Base-by-base conservation (phyloP, 371 early-diverging fungal genomes). In the Actinomucor elegans region DNA sequence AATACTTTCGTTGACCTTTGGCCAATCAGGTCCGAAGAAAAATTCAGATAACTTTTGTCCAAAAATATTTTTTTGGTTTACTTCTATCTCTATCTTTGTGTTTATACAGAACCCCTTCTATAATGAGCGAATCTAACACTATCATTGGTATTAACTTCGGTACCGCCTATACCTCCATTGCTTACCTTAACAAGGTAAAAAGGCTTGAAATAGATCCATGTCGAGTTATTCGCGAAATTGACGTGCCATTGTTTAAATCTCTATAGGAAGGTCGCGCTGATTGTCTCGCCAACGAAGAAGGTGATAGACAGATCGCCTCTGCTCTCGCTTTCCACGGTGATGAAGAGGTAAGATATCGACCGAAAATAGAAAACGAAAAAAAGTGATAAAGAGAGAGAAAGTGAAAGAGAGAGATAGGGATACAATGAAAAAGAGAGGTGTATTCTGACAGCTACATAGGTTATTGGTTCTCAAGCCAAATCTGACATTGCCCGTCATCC, bases 261-360 rank as follows among this genome's bases (percentile, higher is more conserved):
- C 3, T 57, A 34, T 66, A 90, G 82, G 91, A 91, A 64, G 90
- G 88, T 58, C 83, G 86, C 61, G 84, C 88, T 53, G 94, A 95
- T 62, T 87, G 93, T 68, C 94, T 97, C 67, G 97, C 98, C 63
- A 96, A 97, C 80, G 94, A 93, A 69, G 98, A 97, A 69, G 98
- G 98, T 76, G 96, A 96, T 71, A 83, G 96, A 66, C 89, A 91
- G 74, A 94, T 94, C 61, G 93, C 98, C 43, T 86, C 92, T 43
- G 89, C 85, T 67, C 88, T 96, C 49, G 94, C 95, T 60, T 94
- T 93, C 84, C 85, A 90, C n/a, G 90, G 87, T 44, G 87, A 88
- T 48, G 96, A 96, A 67, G 91, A 89, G 75, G 89, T 86, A 61
- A 52, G 40, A 28, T 31, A 31, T 31, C 5, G 31, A 31, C 31